Evolutionary conservation across 2,329 filamentous ascomycete species (phyloP).

Genomic region (Chaetomiaceae sp.): DNA sequence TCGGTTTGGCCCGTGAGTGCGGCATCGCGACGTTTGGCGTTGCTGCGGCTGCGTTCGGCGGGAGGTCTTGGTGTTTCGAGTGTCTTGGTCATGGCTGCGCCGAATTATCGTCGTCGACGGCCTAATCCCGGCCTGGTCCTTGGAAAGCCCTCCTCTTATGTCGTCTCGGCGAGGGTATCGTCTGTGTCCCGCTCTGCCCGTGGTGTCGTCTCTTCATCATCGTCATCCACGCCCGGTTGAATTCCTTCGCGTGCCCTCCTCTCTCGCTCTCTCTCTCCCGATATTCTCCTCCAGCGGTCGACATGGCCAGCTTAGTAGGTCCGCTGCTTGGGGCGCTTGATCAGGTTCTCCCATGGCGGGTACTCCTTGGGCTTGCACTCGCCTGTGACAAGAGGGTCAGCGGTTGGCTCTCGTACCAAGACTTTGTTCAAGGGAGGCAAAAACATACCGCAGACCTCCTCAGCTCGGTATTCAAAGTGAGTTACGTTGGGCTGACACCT

Average conservation of each 20-base stretch:
- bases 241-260: background rate
- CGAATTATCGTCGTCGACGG: no score
- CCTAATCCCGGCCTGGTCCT: no score
- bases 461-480: constrained; percentile 31
- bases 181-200: no score
- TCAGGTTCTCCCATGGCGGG: constrained; percentile 35
- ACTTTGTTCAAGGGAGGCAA: background rate
- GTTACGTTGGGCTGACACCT: constrained; percentile 33
- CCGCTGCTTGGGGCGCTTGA: constrained; percentile 32
- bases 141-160: no score
- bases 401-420: background rate
- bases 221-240: no score
- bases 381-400: constrained; percentile 24
- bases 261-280: background rate
- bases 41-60: no score
- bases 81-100: no score
- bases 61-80: no score
- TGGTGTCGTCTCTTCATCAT: background rate
- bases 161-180: no score
- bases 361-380: constrained; percentile 36
- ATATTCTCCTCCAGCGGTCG: no score
- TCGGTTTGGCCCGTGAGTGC: no score
- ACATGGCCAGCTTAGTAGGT: constrained; percentile 12
- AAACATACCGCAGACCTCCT: constrained; percentile 30
- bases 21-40: no score